Evolutionary conservation across 2,329 filamentous ascomycete genomes (phyloP).

Genomic region (Pseudonectria foliicola): DNA sequence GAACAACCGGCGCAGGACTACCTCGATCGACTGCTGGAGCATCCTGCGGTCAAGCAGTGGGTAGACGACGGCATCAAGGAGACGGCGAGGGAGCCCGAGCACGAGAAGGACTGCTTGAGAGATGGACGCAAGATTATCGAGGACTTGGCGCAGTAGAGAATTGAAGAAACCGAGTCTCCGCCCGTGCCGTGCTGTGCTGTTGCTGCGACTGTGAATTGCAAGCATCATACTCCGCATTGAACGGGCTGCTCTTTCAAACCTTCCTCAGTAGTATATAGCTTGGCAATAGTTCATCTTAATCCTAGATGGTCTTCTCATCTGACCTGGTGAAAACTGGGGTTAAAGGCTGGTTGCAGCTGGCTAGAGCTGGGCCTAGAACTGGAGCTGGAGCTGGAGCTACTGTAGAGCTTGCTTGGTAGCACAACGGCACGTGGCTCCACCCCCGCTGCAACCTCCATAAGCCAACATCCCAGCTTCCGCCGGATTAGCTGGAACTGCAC

Average conservation of each 20-base stretch:
- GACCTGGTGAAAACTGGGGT: no score
- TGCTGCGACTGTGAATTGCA: no score
- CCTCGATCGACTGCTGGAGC: conserved; percentile 24
- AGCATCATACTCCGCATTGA: no score
- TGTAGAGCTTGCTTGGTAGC: no score
- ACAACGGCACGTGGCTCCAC: conserved; percentile 8
- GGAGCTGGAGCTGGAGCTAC: conserved; percentile 7
- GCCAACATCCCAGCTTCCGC: neutral
- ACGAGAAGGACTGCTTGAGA: conserved; percentile 30
- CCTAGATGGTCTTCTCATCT: no score
- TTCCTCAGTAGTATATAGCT: no score
- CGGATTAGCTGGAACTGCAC: neutral
- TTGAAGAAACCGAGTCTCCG: no score
- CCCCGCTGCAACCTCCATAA: conserved; percentile 4
- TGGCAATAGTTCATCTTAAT: no score
- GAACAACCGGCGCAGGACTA: conserved; percentile 26
- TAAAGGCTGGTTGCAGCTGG: no score
- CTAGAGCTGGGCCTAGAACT: conserved; percentile 6
- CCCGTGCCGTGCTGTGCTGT: no score
- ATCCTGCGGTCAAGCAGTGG: conserved; percentile 32
- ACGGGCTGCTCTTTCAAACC: no score
- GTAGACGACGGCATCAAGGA: conserved; percentile 30
- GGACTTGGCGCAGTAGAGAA: conserved; percentile 16
- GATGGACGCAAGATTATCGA: conserved; percentile 23
- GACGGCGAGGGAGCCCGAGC: conserved; percentile 28